Percentiles rank a stretch among this genome's conserved stretches.
Conservation (phyloP, 1,284 basidiomycete species). For the Trichosporon sp. region DNA sequence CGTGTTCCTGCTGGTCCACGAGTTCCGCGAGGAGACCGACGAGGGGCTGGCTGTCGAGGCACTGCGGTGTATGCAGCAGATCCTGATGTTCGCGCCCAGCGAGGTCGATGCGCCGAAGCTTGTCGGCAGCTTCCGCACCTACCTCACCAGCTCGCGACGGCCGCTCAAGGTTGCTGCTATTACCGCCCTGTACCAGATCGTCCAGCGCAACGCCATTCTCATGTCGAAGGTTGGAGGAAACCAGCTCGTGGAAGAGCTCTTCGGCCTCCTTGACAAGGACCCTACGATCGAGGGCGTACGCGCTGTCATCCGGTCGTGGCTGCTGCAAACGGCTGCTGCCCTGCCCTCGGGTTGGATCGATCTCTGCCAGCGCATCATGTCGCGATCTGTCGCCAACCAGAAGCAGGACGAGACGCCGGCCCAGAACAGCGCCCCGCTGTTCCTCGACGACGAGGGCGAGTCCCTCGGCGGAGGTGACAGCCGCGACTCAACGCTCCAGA, state of each 20-base stretch:
- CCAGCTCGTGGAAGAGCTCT: slow-evolving; percentile 88
- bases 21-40: slow-evolving; percentile 82
- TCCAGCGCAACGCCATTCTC: slow-evolving; percentile 87
- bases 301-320: slow-evolving; percentile 92
- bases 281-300: slow-evolving; percentile 91
- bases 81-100: slow-evolving; percentile 90
- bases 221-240: slow-evolving; percentile 95
- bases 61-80: slow-evolving; percentile 93
- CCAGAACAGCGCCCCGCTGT: slow-evolving; percentile 30
- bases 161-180: slow-evolving; percentile 91
- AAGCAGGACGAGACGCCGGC: slow-evolving; percentile 60
- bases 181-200: slow-evolving; percentile 93
- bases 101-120: slow-evolving; percentile 77
- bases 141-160: slow-evolving; percentile 75
- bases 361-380: slow-evolving; percentile 95
- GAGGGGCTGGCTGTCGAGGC: slow-evolving; percentile 89
- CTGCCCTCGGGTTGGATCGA: slow-evolving; percentile 98
- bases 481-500: slow-evolving; percentile 55
- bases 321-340: slow-evolving; percentile 87
- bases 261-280: slow-evolving; percentile 89
- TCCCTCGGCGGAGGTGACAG: slow-evolving; percentile 64
- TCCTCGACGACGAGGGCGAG: slow-evolving; percentile 89
- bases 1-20: slow-evolving; percentile 80
- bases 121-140: slow-evolving; percentile 70
- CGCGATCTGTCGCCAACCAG: slow-evolving; percentile 51